A percentile compares a stretch with the other conserved stretches of the same genome.
phyloP scores from a whole-genome alignment of 257 asterid genomes.

The Solanum habrochaites region DNA sequence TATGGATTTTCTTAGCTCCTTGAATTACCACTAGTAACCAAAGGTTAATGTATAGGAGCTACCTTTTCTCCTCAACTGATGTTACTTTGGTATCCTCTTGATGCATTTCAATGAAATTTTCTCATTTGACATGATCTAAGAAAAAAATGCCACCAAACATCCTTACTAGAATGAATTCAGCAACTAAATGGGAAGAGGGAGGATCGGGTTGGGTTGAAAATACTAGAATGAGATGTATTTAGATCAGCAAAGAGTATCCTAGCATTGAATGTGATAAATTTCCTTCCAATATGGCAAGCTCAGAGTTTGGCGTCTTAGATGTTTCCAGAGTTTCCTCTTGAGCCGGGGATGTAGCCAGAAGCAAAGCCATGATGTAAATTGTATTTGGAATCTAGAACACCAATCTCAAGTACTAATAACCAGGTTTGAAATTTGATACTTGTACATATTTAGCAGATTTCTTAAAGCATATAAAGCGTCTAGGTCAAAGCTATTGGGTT shows the following conservation, averaged over 20 bases:
- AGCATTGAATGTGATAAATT: neutral
- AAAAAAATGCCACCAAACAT: neutral
- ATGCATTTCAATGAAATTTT: neutral
- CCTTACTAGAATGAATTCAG: neutral
- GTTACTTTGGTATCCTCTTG: neutral
- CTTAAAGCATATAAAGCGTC: neutral
- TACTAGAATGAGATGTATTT: neutral
- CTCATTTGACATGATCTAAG: neutral
- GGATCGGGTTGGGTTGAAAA: neutral
- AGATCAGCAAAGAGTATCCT: neutral
- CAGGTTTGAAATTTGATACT: neutral
- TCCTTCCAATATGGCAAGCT: neutral
- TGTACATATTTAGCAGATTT: neutral
- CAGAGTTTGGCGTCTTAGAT: neutral
- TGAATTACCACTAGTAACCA: neutral
- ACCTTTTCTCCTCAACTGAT: neutral
- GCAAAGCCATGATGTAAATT: neutral
- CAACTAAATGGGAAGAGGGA: neutral
- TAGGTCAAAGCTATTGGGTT: neutral
- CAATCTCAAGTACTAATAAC: neutral
- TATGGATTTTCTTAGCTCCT: neutral
- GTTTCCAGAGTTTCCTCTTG: neutral
- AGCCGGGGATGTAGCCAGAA: neutral
- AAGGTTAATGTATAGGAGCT: neutral
- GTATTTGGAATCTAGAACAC: neutral